Evolutionary conservation across 2,329 filamentous ascomycete species (phyloP).

Genomic region (Diaporthe batatas): DNA sequence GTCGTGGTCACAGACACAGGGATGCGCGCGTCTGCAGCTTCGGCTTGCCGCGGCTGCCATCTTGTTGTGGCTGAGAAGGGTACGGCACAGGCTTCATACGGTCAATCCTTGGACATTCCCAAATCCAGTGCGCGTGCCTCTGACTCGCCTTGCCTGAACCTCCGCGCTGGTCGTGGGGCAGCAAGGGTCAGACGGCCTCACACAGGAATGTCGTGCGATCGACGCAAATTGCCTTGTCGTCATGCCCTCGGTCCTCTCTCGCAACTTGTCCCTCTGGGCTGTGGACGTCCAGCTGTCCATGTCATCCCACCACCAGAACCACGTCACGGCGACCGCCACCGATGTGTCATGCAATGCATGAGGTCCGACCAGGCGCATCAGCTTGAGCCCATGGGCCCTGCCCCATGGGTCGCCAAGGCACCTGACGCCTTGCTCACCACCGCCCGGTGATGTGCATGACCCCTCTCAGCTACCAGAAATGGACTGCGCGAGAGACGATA

Average conservation of each 20-base stretch:
- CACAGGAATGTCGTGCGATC: conserved; percentile 59
- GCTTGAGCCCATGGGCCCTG: conserved; percentile 59
- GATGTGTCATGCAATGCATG: conserved; percentile 61
- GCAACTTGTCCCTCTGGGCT: conserved; percentile 43
- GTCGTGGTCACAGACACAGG: conserved; percentile 46
- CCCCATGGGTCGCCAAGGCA: conserved; percentile 61
- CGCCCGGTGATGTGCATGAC: conserved; percentile 48
- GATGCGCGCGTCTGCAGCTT: conserved; percentile 39
- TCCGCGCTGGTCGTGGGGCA: conserved; percentile 49
- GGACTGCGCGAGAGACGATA: conserved; percentile 63
- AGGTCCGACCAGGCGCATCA: conserved; percentile 71
- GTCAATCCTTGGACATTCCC: conserved; percentile 58
- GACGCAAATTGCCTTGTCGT: conserved; percentile 54
- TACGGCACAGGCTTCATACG: conserved; percentile 62
- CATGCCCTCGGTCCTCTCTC: conserved; percentile 59
- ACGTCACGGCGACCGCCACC: conserved; percentile 56
- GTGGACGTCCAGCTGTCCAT: conserved; percentile 44
- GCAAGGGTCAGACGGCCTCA: conserved; percentile 59
- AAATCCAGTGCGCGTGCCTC: conserved; percentile 41
- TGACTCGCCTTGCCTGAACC: conserved; percentile 60
- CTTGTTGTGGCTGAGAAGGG: conserved; percentile 57
- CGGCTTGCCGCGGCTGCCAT: not conserved
- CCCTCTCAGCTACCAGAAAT: conserved; percentile 62
- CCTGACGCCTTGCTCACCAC: conserved; percentile 57
- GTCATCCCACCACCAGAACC: conserved; percentile 55